These are phyloP conservation scores for Begonia fuchsioides DNA, from an alignment of 306 rosid species.

Conservation along the genomic window DNA sequence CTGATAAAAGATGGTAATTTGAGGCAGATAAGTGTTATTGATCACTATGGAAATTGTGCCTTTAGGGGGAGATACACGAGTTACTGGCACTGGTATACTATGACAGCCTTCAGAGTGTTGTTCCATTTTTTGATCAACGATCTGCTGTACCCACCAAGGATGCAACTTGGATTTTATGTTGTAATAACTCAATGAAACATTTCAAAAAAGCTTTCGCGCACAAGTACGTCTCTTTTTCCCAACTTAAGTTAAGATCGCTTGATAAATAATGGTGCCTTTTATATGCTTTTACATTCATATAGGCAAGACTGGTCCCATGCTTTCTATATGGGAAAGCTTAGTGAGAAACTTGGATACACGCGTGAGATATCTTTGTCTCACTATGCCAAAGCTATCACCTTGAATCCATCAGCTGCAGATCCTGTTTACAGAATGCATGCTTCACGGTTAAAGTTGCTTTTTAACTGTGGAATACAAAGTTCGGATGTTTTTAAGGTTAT, in stretches of 20 bases:
- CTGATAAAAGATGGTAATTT: too few relatives aligned
- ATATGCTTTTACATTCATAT: conserved; percentile 17
- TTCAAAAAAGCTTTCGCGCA: conserved; percentile 79
- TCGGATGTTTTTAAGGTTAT: conserved; percentile 62
- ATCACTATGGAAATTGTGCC: conserved; percentile 6
- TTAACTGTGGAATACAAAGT: conserved; percentile 46
- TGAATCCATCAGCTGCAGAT: conserved; percentile 87
- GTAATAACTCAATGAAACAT: conserved; percentile 92
- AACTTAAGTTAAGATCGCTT: conserved; percentile 7
- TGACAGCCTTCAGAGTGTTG: conserved; percentile 94
- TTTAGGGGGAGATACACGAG: conserved; percentile 92
- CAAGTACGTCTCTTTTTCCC: conserved; percentile 35
- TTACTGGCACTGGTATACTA: conserved; percentile 90
- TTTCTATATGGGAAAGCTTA: conserved; percentile 88
- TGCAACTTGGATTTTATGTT: conserved; percentile 55
- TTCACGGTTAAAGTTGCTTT: conserved; percentile 79
- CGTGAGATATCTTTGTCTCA: conserved; percentile 60
- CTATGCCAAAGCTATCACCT: conserved; percentile 60
- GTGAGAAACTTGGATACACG: conserved; percentile 78
- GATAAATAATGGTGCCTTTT: background rate
- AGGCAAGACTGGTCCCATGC: conserved; percentile 97
- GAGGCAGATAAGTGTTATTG: too few relatives aligned
- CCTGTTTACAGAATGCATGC: conserved; percentile 97
- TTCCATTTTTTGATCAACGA: conserved; percentile 90
- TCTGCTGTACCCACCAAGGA: conserved; percentile 71